Evolutionary conservation across 495 filamentous ascomycete genomes (phyloP).

Genomic region (Aspergillus leporis): DNA sequence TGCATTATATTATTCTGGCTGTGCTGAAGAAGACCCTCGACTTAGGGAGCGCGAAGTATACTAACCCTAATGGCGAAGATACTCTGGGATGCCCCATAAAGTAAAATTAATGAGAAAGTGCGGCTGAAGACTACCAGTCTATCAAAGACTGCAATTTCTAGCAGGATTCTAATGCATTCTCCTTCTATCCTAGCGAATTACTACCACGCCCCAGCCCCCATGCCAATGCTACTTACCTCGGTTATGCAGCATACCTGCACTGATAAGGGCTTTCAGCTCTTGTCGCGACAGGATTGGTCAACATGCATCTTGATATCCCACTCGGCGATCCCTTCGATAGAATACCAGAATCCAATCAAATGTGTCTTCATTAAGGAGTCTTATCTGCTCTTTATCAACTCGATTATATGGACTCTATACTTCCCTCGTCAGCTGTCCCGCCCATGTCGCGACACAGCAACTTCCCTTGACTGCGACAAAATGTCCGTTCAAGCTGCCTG

Average conservation of each 20-base stretch:
- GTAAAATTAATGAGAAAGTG: not conserved
- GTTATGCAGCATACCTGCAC: not conserved
- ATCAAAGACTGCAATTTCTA: not conserved
- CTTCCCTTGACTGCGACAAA: not conserved
- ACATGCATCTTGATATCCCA: not conserved
- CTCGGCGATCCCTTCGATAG: not conserved
- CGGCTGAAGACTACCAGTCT: not conserved
- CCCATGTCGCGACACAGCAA: not conserved
- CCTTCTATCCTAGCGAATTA: not conserved
- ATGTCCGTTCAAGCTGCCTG: slow-evolving; percentile 28
- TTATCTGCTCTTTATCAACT: not conserved
- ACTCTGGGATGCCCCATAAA: not conserved
- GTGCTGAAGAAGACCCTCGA: not conserved
- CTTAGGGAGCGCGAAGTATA: not conserved
- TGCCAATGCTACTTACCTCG: not conserved
- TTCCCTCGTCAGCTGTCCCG: not conserved
- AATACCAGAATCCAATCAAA: slow-evolving; percentile 1
- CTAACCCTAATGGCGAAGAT: not conserved
- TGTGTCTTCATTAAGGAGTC: not conserved
- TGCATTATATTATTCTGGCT: not conserved
- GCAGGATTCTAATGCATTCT: not conserved
- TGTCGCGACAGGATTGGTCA: not conserved
- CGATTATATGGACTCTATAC: not conserved
- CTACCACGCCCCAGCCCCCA: not conserved
- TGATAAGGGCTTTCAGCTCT: not conserved